Base-by-base conservation (phyloP, 1,284 basidiomycete species). In the Cerrena zonata region DNA sequence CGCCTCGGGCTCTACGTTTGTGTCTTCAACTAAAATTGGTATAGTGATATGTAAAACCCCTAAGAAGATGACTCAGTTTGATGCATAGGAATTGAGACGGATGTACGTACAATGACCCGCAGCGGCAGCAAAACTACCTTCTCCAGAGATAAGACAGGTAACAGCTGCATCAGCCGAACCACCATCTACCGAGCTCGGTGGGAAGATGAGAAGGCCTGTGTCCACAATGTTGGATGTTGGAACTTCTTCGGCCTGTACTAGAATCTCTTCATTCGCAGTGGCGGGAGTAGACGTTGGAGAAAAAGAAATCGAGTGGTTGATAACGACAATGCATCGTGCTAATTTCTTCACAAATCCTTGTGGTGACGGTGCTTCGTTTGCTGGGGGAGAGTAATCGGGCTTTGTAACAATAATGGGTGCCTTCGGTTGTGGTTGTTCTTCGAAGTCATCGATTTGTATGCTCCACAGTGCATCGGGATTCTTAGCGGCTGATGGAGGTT, bases 61-160 rank as follows among this genome's bases (percentile, higher is more conserved):
- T 88, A 52, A 7, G 45, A 24, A 2, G 15, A 7, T 7, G 15
- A 50, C 51, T 55, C 24, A 50, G 45, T 36, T 23, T 27, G 22
- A 37, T 22, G 2, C 21, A 48, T 22, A 38, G 5, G 19, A n/a
- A 41, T n/a, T n/a, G n/a, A n/a, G n/a, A 47, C 19, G 45, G 2
- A 34, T 37, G 38, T 36, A 65, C 82, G 63, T 65, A 92, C 92
- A 89, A 78, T 88, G 87, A 1, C 85, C 90, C 48, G 78, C 72
- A 0, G 95, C 95, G 50, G 91, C 82, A 5, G 89, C 87, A 69
- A 94, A 80, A 1, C 89, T 92, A 7, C 85, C 88, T 61, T 90
- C 83, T 5, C 94, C 95, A 38, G 87, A 86, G 46, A 91, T 70
- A 45, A 94, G 69, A 0, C 77, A 84, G 45, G 84, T 83, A 2